phyloP scores from a whole-genome alignment of 306 rosid genomes.

The Luffa acutangula region DNA sequence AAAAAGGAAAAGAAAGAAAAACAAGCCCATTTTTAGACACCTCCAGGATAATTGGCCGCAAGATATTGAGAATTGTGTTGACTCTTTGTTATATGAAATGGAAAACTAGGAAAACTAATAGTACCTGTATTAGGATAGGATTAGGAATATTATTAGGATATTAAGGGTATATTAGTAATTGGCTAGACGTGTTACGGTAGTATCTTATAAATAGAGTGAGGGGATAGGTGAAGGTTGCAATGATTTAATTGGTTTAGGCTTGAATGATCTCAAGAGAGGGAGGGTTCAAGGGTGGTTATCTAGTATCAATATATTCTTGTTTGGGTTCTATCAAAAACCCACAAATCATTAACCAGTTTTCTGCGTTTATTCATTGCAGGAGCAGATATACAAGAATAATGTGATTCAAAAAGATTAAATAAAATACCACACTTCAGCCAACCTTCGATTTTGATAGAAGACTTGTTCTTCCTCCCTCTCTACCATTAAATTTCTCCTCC shows the following conservation, averaged over 20 bases:
- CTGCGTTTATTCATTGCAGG: neutral
- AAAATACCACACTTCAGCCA: neutral
- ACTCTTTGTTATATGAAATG: neutral
- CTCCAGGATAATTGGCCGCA: neutral
- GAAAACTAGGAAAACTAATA: neutral
- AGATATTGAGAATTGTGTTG: neutral
- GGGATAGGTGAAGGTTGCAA: neutral
- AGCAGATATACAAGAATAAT: neutral
- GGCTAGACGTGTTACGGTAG: neutral
- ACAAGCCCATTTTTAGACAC: neutral
- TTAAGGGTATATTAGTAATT: neutral
- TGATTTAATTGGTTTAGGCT: neutral
- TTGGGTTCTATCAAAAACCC: neutral
- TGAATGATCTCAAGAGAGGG: neutral
- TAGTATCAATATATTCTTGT: neutral
- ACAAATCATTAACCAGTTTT: neutral
- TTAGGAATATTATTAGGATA: no score
- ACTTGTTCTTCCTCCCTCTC: conserved; percentile 28
- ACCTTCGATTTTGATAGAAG: conserved; percentile 65
- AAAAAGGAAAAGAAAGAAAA: neutral
- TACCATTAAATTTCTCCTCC: conserved; percentile 27
- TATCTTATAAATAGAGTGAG: neutral
- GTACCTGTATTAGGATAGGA: neutral
- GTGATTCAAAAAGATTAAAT: neutral
- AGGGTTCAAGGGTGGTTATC: neutral